Base-by-base conservation (phyloP, 345 rosid species). In the Carallia brachiata region DNA sequence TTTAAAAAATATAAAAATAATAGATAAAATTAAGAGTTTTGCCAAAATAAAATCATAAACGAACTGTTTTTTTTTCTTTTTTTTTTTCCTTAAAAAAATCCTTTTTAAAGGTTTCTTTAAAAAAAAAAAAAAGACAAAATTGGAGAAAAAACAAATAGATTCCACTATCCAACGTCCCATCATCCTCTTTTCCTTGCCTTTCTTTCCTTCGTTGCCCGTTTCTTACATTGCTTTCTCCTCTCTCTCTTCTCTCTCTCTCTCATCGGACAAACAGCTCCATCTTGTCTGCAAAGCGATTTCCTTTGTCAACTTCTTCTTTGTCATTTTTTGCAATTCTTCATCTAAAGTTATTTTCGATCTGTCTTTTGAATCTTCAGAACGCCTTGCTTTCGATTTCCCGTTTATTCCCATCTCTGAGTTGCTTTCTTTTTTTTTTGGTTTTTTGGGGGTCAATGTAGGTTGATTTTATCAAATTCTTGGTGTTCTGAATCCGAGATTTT, bases 391-490 rank as follows among this genome's bases (percentile, higher is more conserved):
- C 13, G 32, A 55, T 61, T 52, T 16, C 16, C 12, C 16, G 7
- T 32, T 65, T 34, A 23, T 15, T 4, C 27, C 17, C 32, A 0
- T 52, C 48, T 47, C 12, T 61, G 36, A 17, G 28, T 69, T 52
- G 27, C 59, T 62, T 52, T 62, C 62, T 44, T 15, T 68, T 75
- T 50, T 47, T 23, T 7, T 48, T 77, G 30, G 56, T 53, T 47
- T 64, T 56, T 52, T 40, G 37, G 34, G 79, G 78, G 50, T 83
- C 82, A 77, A 77, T 83, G 82, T 36, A 71, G 70, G 58, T 72
- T 40, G 52, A 53, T 66, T 79, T 70, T 57, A 10, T 5, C 16
- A 6, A n/a, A 17, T 5, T 52, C 37, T 67, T 73, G 73, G 82
- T 81, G 78, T 75, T 75, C 73, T 54, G 37, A 5, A 63, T 67